phyloP scores from a whole-genome alignment of 805 yeast genomes.

The Candida caryicola region DNA sequence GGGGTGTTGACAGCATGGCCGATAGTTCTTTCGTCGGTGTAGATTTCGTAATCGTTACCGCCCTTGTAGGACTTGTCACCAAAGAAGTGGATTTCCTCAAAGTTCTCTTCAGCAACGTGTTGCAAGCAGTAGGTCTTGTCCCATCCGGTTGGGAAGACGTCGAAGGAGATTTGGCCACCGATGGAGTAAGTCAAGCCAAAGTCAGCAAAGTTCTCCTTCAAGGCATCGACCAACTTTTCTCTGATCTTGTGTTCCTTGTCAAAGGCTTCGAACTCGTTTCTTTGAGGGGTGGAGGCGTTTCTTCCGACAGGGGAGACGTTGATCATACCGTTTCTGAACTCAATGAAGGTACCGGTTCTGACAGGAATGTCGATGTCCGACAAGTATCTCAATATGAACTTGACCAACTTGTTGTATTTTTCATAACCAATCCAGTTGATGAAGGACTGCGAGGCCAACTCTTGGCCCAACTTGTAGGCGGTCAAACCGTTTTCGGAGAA shows the following conservation, averaged over 20 bases:
- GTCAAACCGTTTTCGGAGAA: conserved; percentile 98
- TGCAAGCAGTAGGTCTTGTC: conserved; percentile 97
- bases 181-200: conserved; percentile 89
- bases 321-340: conserved; percentile 99
- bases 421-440: conserved; percentile 95
- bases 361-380: conserved; percentile 86
- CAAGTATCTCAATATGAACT: conserved; percentile 81
- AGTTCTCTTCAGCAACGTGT: conserved; percentile 84
- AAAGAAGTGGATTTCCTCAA: conserved; percentile 89
- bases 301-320: conserved; percentile 98
- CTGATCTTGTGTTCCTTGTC: conserved; percentile 82
- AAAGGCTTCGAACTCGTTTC: conserved; percentile 85
- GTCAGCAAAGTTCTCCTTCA: conserved; percentile 80
- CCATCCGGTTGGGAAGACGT: conserved; percentile 99
- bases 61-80: conserved; percentile 98
- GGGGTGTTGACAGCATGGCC: conserved; percentile 94
- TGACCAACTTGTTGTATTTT: conserved; percentile 84
- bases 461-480: conserved; percentile 88
- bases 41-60: conserved; percentile 98
- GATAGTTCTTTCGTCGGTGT: conserved; percentile 84
- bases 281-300: conserved; percentile 91
- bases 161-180: conserved; percentile 99
- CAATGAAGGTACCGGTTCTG: conserved; percentile 98
- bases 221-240: conserved; percentile 78
- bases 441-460: conserved; percentile 90